Evolutionary conservation across 1,284 basidiomycete genomes (phyloP).

Genomic region (Boletus smithii): DNA sequence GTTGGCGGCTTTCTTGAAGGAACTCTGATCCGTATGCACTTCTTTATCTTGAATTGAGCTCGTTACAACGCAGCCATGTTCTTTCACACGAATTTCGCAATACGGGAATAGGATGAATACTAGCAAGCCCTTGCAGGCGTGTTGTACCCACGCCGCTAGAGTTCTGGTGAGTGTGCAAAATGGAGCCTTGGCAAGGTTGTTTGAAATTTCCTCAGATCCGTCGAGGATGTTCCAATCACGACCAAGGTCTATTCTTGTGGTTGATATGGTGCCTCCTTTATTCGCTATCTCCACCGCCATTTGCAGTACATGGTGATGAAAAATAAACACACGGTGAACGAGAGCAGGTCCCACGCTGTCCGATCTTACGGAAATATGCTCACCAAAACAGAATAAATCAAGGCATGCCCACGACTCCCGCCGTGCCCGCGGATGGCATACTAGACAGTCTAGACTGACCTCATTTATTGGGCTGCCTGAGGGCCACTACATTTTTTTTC

Average conservation of each 20-base stretch:
- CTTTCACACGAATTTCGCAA: no score
- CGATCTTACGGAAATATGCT: neutral
- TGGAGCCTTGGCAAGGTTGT: neutral
- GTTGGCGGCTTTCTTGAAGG: conserved; percentile 56
- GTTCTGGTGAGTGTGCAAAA: no score
- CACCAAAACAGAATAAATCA: neutral
- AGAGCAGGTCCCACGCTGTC: neutral
- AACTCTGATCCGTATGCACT: conserved; percentile 29
- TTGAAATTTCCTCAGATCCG: neutral
- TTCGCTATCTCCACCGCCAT: neutral
- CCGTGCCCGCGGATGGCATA: neutral
- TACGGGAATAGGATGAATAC: no score
- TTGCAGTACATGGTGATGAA: neutral
- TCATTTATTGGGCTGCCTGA: no score
- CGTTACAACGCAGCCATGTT: neutral
- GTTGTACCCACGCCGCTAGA: no score
- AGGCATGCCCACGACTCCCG: neutral
- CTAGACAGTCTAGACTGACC: no score
- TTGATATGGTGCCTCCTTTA: neutral
- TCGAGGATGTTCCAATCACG: neutral
- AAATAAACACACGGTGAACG: neutral
- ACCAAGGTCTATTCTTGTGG: neutral
- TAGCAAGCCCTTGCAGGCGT: no score
- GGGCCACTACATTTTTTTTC: no score
- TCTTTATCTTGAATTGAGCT: neutral